Base-by-base conservation (phyloP, 805 yeast species). In the Ogataea sp. region DNA sequence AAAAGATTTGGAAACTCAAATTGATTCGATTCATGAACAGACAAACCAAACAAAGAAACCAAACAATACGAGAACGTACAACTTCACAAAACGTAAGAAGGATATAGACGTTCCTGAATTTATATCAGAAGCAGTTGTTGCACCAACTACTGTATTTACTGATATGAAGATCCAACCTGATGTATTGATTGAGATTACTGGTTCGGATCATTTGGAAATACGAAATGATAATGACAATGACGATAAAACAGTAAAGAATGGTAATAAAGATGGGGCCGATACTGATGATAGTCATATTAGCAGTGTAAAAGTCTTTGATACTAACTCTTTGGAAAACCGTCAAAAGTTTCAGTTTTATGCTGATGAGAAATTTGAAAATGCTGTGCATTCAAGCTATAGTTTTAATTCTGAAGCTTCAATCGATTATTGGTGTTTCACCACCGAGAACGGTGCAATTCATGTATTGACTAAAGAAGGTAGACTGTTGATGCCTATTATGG, bases 361-460 rank as follows among this genome's bases (percentile, higher is more conserved):
- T 32, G 68, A 70, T 16, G 65, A 66, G 16, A 59, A 59, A 32
- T 65, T 71, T 32, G 57, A 62, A 2, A 56, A 64, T 15, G 57
- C 55, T 20, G 43, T 61, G 8, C 50, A 56, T 3, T 57, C 67
- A 0, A 44, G 47, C 4, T 54, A 37, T 39, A 27, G 41, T 3
- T 73, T 61, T 33, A 67, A 65, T 38, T 70, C 71, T 27, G 70
- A 73, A 28, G 11, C 26, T 20, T 58, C 55, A 28, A 52, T 58
- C 3, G 48, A 52, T 14, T 77, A 63, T 48, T 72, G 80, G 65
- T 71, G 71, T 10, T 52, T 78, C 18, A 67, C 80, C 0, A 76
- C 85, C 1, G 79, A 78, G 35, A 64, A 70, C 24, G 88, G 88
- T 0, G 57, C 75, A 0, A 47, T 80, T 13, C 68, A 71, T 43